These are phyloP conservation scores for Hanseniaspora vineae DNA, from an alignment of 805 yeast genomes.

Conservation along the genomic window DNA sequence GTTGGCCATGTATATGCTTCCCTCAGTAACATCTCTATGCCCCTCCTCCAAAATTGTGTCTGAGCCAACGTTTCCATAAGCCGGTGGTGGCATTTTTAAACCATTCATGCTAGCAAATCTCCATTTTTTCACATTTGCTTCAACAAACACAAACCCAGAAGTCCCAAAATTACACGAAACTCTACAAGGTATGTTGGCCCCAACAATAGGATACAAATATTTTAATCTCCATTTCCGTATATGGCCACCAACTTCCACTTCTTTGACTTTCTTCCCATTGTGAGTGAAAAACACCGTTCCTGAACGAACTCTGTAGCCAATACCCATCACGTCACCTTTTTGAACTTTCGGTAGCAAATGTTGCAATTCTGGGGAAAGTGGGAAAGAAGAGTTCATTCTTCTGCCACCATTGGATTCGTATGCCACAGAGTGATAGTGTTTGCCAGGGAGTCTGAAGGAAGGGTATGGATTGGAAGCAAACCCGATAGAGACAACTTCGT, in stretches of 20 bases:
- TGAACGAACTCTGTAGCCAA: conserved; percentile 71
- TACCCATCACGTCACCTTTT: conserved; percentile 86
- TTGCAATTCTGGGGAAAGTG: conserved; percentile 30
- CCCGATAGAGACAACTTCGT: conserved; percentile 59
- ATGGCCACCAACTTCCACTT: conserved; percentile 72
- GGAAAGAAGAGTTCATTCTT: conserved; percentile 68
- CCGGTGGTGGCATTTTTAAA: conserved; percentile 83
- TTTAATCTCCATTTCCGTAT: conserved; percentile 56
- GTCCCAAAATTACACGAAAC: conserved; percentile 87
- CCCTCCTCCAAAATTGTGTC: conserved; percentile 61
- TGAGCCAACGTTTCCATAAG: conserved; percentile 66
- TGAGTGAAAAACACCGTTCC: conserved; percentile 89
- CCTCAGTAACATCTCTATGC: conserved; percentile 5
- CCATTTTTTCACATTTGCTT: conserved; percentile 91
- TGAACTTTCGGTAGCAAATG: conserved; percentile 45
- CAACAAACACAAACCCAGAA: conserved; percentile 78
- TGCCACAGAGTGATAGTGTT: conserved; percentile 72
- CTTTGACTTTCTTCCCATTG: conserved; percentile 81
- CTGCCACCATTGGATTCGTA: conserved; percentile 80
- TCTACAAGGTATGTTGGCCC: conserved; percentile 69
- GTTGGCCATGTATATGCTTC: background rate
- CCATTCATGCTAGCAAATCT: conserved; percentile 90
- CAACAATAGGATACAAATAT: conserved; percentile 76
- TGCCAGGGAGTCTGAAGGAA: conserved; percentile 83
- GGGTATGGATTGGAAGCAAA: conserved; percentile 84